These are phyloP conservation scores for Apocynum venetum DNA, from an alignment of 257 asterid genomes.

Conservation along the genomic window DNA sequence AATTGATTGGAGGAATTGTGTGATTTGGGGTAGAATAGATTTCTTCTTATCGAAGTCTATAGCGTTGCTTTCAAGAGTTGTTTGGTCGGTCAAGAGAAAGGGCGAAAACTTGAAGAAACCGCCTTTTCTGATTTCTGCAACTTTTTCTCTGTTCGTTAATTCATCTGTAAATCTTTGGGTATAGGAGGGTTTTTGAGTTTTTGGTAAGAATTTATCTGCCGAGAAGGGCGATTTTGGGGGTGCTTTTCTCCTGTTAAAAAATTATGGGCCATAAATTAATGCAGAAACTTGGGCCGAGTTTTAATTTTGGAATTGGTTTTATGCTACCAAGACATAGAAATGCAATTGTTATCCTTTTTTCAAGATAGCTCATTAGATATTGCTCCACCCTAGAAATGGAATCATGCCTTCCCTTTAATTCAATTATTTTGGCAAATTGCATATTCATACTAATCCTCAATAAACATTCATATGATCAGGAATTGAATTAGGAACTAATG, in stretches of 20 bases:
- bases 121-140: neutral
- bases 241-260: neutral
- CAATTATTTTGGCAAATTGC: neutral
- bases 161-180: neutral
- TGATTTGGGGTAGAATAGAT: neutral
- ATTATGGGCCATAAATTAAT: neutral
- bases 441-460: neutral
- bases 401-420: neutral
- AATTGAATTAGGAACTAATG: too few species aligned
- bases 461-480: neutral
- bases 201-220: neutral
- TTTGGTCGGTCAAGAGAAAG: neutral
- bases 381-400: neutral
- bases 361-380: neutral
- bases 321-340: neutral
- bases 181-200: neutral
- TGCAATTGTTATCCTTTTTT: neutral
- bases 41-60: neutral
- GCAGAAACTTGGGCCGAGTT: neutral
- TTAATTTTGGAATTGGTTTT: neutral
- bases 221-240: neutral
- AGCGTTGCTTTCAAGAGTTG: neutral
- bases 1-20: neutral
- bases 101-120: conserved; percentile 3
- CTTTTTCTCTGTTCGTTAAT: neutral